phyloP scores from a whole-genome alignment of 1,139 yeast species.

The Saccharomyces hybrid region DNA sequence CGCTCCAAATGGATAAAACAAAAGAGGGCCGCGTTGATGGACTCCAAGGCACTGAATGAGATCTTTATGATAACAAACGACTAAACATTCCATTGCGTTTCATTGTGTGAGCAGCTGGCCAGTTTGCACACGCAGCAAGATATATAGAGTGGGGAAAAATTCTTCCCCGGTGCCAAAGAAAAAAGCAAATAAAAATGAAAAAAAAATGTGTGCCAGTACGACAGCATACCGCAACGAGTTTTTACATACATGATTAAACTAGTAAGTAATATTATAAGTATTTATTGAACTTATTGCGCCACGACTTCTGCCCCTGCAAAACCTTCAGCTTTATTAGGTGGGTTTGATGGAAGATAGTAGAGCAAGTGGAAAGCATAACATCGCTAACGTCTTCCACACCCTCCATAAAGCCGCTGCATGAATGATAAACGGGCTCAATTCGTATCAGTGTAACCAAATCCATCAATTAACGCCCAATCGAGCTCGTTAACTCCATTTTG shows the following conservation, averaged over 20 bases:
- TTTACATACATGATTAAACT: neutral
- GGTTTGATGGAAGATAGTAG: neutral
- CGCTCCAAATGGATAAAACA: conserved; percentile 83
- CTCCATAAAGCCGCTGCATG: neutral
- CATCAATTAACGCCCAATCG: neutral
- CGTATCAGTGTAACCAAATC: neutral
- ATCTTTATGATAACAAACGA: conserved; percentile 72
- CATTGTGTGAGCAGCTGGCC: neutral
- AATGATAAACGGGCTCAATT: neutral
- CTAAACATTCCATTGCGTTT: conserved; percentile 12
- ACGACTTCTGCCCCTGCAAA: neutral
- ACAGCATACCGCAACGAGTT: neutral
- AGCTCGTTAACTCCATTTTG: neutral
- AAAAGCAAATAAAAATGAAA: neutral
- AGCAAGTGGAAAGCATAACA: neutral
- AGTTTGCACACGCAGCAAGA: neutral
- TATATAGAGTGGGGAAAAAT: neutral
- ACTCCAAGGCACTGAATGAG: conserved; percentile 79
- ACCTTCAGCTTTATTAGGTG: neutral
- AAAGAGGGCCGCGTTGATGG: conserved; percentile 86
- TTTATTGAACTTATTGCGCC: neutral
- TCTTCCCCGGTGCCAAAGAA: neutral
- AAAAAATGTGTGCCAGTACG: neutral
- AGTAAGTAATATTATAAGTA: neutral
- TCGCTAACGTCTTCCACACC: neutral